Percentiles rank a stretch among this genome's conserved stretches.
Conservation (phyloP, 176 grass and related monocot species). For the Rhynchospora pubera region DNA sequence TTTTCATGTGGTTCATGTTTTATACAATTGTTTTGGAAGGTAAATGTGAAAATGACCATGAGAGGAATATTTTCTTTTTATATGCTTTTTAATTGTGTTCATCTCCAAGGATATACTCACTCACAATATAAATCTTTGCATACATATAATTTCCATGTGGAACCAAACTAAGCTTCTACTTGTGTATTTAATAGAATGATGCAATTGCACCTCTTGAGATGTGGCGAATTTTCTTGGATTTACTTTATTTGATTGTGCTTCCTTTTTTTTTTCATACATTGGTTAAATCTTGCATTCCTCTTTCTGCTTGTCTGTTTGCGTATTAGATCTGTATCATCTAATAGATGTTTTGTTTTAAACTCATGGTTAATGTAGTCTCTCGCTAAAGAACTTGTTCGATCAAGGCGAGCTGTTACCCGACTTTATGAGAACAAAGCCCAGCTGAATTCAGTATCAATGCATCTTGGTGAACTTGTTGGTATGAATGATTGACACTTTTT, state of each 20-base stretch:
- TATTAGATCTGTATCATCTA: background rate
- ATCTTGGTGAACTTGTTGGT: conserved; percentile 89
- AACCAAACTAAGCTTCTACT: background rate
- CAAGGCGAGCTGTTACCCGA: conserved; percentile 73
- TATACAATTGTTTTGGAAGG: background rate
- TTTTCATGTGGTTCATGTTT: background rate
- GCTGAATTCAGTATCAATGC: conserved; percentile 88
- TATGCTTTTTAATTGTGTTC: no score
- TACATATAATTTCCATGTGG: background rate
- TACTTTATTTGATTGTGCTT: background rate
- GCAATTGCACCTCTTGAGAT: background rate
- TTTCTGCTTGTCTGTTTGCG: background rate
- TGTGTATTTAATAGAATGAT: background rate
- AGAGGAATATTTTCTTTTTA: background rate
- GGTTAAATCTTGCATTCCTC: background rate
- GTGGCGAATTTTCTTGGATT: background rate
- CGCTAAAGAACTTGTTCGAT: conserved; percentile 77
- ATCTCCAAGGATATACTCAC: no score
- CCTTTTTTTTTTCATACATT: background rate
- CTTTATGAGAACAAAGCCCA: conserved; percentile 94
- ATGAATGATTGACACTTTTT: background rate
- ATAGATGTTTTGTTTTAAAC: background rate
- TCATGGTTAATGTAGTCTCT: conserved; percentile 31
- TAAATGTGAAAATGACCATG: background rate
- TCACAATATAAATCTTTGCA: no score